Evolutionary conservation across 148 eudicot species (phyloP), one percentile per base, ranked within the genome.

Genomic region (Rhododendron henanense): DNA sequence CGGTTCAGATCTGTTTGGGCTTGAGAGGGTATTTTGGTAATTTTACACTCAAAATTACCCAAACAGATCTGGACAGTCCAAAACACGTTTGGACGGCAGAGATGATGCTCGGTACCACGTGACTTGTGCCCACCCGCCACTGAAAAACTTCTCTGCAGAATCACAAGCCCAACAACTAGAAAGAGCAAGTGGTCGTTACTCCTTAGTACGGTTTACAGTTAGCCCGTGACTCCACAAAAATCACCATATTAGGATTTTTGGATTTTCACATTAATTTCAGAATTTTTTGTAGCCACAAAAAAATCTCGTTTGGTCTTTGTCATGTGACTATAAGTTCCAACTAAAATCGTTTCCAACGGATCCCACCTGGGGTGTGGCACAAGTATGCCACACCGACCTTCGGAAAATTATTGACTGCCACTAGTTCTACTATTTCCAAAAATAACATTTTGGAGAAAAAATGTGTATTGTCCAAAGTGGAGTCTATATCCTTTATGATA

Each of bases 401-500:
- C n/a, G 13, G 51, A 10, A 48, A 48, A 48, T 48, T 48, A 80
- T 21, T 41, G 81, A 41, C 45, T 6, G 50, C 50, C 11, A 47
- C 11, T 47, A 47, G 50, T 47, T 47, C 9, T 47, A 47, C 50
- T 9, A 47, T 47, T 47, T 47, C 10, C 10, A 41, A 69, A 69
- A 44, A 31, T 61, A 78, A 44, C 57, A 10, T 0, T 6, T 44
- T 81, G 63, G 90, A 91, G 92, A 51, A 51, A 77, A 55, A 55
- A 16, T 16, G 61, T 16, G 21, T 55, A 18, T 55, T 18, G 61
- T 18, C 6, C 57, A 14, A 51, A 51, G 57, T 13, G 55, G 55
- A 51, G 55, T 51, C 59, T 55, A 55, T 16, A 55, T 55, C 59
- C 6, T 39, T 5, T 39, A 39, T 39, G 41, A 39, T 39, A 39